Percentiles rank a stretch among this genome's conserved stretches.
phyloP scores from a whole-genome alignment of 1,139 yeast species.

The Protomyces lactucae-debilis region DNA sequence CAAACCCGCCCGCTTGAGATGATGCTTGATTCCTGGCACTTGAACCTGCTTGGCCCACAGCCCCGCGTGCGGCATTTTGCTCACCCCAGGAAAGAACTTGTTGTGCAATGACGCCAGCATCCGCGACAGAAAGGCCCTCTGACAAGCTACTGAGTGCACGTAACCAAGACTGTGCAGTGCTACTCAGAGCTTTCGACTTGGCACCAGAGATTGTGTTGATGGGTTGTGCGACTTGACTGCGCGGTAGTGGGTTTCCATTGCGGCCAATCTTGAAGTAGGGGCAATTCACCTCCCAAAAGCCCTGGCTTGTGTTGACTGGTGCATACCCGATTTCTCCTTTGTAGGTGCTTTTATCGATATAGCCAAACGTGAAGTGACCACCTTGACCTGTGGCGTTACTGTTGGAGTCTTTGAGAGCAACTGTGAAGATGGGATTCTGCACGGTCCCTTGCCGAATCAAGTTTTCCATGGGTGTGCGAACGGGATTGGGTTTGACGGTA shows the following conservation, averaged over 20 bases:
- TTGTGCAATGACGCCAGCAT: conserved; percentile 8
- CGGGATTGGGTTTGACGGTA: conserved; percentile 22
- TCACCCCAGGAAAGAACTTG: background rate
- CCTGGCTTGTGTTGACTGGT: conserved; percentile 94
- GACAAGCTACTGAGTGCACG: background rate
- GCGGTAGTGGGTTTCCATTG: conserved; percentile 81
- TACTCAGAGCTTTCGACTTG: background rate
- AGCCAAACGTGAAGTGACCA: conserved; percentile 73
- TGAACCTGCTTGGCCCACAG: background rate
- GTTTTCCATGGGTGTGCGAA: conserved; percentile 21
- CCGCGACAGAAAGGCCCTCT: conserved; percentile 9
- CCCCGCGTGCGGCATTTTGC: background rate
- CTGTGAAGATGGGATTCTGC: conserved; percentile 10
- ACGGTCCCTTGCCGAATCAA: conserved; percentile 15
- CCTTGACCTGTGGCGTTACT: conserved; percentile 43
- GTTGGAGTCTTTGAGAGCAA: conserved; percentile 9
- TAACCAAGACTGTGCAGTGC: background rate
- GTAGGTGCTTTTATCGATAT: conserved; percentile 8
- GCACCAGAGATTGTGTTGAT: background rate
- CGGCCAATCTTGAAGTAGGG: conserved; percentile 80
- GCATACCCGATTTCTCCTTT: conserved; percentile 24
- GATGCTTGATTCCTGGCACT: too few species aligned
- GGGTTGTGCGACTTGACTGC: conserved; percentile 41
- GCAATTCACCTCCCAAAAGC: conserved; percentile 96
- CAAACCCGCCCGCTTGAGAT: background rate